A percentile compares a stretch with the other conserved stretches of the same genome.
phyloP scores from a whole-genome alignment of 495 filamentous ascomycete species.

The Penicillium angulare region DNA sequence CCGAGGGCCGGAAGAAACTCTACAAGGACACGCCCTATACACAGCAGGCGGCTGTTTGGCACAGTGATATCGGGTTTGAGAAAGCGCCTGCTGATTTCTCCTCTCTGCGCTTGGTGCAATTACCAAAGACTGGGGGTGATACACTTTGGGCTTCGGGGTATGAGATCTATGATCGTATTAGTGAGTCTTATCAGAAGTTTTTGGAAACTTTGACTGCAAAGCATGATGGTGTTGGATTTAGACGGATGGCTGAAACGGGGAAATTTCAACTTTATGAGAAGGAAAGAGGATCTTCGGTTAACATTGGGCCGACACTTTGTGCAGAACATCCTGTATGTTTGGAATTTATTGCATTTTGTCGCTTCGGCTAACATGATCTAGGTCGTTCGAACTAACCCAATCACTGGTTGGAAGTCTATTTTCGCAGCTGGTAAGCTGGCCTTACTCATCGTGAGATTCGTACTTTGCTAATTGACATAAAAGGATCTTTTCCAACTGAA shows the following conservation, averaged over 20 bases:
- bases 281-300: conserved; percentile 64
- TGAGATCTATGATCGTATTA: conserved; percentile 76
- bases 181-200: conserved; percentile 60
- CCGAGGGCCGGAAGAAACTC: conserved; percentile 55
- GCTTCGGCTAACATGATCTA: not conserved
- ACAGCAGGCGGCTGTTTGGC: conserved; percentile 49
- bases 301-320: conserved; percentile 58
- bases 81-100: conserved; percentile 67
- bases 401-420: conserved; percentile 81
- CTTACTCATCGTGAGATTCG: not conserved
- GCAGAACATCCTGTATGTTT: conserved; percentile 57
- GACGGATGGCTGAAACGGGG: conserved; percentile 51
- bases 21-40: conserved; percentile 37
- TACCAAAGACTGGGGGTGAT: conserved; percentile 70
- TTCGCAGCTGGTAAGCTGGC: conserved; percentile 50
- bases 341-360: not conserved
- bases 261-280: conserved; percentile 55
- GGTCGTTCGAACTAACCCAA: conserved; percentile 76
- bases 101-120: conserved; percentile 54
- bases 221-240: conserved; percentile 61
- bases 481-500: conserved; percentile 20
- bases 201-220: conserved; percentile 69
- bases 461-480: not conserved
- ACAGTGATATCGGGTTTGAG: conserved; percentile 74
- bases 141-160: conserved; percentile 80